These are phyloP conservation scores for Hyphopichia fennica DNA, from an alignment of 1,139 yeast species.

Conservation along the genomic window DNA sequence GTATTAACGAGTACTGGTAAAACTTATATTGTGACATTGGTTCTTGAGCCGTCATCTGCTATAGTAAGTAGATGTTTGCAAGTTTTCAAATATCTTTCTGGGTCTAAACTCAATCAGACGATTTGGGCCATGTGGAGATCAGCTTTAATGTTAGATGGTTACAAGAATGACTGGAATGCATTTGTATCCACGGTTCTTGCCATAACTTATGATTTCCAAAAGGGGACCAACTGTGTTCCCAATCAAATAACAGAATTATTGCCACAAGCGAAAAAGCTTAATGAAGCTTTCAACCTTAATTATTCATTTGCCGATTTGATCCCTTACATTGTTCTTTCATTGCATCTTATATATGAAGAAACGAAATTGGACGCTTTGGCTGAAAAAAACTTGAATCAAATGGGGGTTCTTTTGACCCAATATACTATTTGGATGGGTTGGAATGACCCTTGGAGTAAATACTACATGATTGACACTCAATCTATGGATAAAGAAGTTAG, in stretches of 20 bases:
- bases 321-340: constrained; percentile 64
- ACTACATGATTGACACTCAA: constrained; percentile 43
- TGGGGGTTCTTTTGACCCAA: constrained; percentile 62
- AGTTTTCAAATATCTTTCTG: constrained; percentile 56
- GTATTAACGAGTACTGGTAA: constrained; percentile 22
- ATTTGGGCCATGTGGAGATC: constrained; percentile 68
- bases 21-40: constrained; percentile 32
- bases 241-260: constrained; percentile 42
- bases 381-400: constrained; percentile 26
- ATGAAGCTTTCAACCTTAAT: constrained; percentile 24
- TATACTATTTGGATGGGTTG: constrained; percentile 71
- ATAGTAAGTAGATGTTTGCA: constrained; percentile 45
- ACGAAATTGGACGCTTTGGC: constrained; percentile 56
- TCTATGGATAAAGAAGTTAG: constrained; percentile 23
- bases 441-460: constrained; percentile 65
- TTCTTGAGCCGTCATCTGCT: constrained; percentile 47
- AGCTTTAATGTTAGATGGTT: constrained; percentile 43
- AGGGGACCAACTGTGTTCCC: constrained; percentile 11
- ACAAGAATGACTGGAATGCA: constrained; percentile 62
- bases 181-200: constrained; percentile 54
- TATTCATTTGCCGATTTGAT: constrained; percentile 49
- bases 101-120: constrained; percentile 55
- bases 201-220: constrained; percentile 43
- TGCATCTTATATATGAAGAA: constrained; percentile 82
- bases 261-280: constrained; percentile 38